Percentiles rank a stretch among this genome's conserved stretches.
Conservation (phyloP, 2,329 filamentous ascomycete genomes). For the Aspergillus oerlinghausenensis region DNA sequence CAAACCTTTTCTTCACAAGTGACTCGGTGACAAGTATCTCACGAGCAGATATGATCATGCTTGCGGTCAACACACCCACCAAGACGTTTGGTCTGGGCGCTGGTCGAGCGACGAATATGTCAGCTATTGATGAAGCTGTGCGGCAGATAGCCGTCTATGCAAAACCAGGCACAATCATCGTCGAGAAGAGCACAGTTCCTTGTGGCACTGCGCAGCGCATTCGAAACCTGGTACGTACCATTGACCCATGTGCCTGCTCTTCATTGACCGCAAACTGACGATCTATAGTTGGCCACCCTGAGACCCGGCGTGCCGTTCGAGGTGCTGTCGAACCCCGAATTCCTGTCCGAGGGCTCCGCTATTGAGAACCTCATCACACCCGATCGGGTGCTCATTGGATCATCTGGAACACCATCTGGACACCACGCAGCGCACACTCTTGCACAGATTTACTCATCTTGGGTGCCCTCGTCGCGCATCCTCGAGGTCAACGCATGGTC, state of each 20-base stretch:
- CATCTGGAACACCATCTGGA: slow-evolving; percentile 56
- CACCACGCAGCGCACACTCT: slow-evolving; percentile 60
- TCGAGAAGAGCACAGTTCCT: slow-evolving; percentile 78
- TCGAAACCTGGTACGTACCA: slow-evolving; percentile 56
- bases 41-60: slow-evolving; percentile 68
- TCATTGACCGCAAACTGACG: slow-evolving; percentile 1
- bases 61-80: slow-evolving; percentile 76
- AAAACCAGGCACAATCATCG: slow-evolving; percentile 64
- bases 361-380: slow-evolving; percentile 66
- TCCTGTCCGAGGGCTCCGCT: slow-evolving; percentile 72
- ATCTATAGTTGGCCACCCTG: slow-evolving; percentile 25
- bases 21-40: slow-evolving; percentile 58
- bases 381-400: slow-evolving; percentile 72
- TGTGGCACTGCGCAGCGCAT: slow-evolving; percentile 69
- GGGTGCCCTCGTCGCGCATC: slow-evolving; percentile 65
- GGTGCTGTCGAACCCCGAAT: slow-evolving; percentile 77
- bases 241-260: neutral
- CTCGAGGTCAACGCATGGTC: slow-evolving; percentile 71
- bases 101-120: slow-evolving; percentile 68
- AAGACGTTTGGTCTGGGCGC: slow-evolving; percentile 66
- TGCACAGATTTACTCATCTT: slow-evolving; percentile 62
- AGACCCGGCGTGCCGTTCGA: slow-evolving; percentile 65
- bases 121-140: slow-evolving; percentile 65
- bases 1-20: slow-evolving; percentile 71
- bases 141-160: slow-evolving; percentile 64